Conservation (phyloP, 371 early-diverging fungal species). For the Mortierella sp. region DNA sequence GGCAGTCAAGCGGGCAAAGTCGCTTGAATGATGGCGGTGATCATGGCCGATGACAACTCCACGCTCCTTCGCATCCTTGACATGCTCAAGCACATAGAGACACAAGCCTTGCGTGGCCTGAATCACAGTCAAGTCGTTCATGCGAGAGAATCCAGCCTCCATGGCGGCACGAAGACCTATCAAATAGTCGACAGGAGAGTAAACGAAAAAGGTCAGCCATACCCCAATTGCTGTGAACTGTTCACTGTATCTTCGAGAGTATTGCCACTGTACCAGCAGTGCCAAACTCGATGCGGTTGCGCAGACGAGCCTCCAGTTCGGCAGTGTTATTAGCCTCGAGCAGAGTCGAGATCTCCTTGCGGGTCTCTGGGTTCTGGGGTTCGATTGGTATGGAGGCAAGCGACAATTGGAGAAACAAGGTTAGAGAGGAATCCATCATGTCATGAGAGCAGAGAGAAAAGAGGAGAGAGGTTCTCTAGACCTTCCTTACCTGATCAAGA, state of each 20-base stretch:
- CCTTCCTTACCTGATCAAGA: conserved; percentile 69
- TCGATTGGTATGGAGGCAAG: no score
- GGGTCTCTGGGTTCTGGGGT: conserved; percentile 75
- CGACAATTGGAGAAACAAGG: background rate
- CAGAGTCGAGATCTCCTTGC: conserved; percentile 68
- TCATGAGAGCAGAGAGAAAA: background rate
- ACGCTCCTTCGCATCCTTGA: conserved; percentile 64
- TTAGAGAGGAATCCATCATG: background rate
- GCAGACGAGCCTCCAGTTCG: conserved; percentile 75
- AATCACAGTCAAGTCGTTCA: conserved; percentile 95
- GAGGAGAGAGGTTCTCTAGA: background rate
- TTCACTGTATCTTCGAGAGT: no score
- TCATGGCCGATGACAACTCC: conserved; percentile 97
- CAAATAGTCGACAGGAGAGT: background rate
- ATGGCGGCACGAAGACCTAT: conserved; percentile 90
- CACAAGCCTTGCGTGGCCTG: conserved; percentile 87
- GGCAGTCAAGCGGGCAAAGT: conserved; percentile 89
- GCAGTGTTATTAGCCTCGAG: conserved; percentile 62
- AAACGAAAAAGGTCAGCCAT: background rate
- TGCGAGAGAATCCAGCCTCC: conserved; percentile 96
- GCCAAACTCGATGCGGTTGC: conserved; percentile 86
- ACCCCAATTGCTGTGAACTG: no score
- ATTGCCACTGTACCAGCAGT: conserved; percentile 82
- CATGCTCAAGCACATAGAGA: conserved; percentile 65
- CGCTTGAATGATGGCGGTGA: conserved; percentile 89